Evolutionary conservation across 2,329 filamentous ascomycete genomes (phyloP), one percentile per base, ranked within the genome.

Genomic region (Neopestalotiopsis rosae): DNA sequence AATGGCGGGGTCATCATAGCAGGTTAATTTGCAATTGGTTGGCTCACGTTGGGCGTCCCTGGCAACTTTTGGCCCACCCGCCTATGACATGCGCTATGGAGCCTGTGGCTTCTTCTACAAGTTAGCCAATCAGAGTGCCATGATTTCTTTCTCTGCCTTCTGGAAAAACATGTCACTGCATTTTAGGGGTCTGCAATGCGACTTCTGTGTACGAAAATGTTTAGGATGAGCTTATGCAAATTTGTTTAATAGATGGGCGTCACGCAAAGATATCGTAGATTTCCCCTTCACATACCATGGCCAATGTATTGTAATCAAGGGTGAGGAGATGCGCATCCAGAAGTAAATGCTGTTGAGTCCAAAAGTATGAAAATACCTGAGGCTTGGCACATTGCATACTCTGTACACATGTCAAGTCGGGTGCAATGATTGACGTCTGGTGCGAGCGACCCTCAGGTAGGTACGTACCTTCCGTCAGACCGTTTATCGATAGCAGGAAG

Each of bases 21-120:
- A 42, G 42, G 38, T 13, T 57, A 45, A 58, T 66, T 66, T 66
- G 32, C 64, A 66, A 66, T 66, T 57, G 64, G 64, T 6, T 28
- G 64, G 64, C 32, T 32, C 3, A 20, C 45, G n/a, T 49, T 56
- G 38, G 62, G 13, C 20, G 38, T 40, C 12, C 20, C 30, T 49
- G 38, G 20, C n/a, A 49, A 17, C 13, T 17, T 40, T 40, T 30
- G 13, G 30, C 30, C 59, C 59, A 30, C 28, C 45, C 34, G 34
- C 45, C 45, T n/a, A 52, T 52, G 45, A 52, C 45, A 52, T 52
- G 45, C 45, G 17, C 20, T 9, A 17, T 52, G 45, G 45, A 17
- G 45, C 57, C 57, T 20, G 24, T 24, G 57, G n/a, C 57, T 52
- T 6, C 34, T 38, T 7, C 6, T 7, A 10, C 6, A 38, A 17